Conservation (phyloP, 805 yeast genomes). For the Barnettozyma californica region DNA sequence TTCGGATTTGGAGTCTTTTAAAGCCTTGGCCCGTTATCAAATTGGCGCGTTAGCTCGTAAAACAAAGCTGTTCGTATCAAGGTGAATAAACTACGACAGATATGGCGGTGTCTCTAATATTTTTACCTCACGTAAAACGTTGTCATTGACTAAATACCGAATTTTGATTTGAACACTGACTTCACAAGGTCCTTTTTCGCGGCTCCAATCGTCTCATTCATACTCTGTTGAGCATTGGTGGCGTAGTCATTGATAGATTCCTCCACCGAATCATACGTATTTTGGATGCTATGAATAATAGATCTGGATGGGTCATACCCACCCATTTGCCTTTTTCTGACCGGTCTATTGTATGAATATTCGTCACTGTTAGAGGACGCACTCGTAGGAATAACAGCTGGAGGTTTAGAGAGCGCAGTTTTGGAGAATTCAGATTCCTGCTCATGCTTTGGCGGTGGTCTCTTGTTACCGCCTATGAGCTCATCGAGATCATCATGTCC, state of each 20-base stretch:
- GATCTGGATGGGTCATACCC: conserved; percentile 38
- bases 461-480: conserved; percentile 68
- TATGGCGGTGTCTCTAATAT: no score
- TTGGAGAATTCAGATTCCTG: conserved; percentile 62
- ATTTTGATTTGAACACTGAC: conserved; percentile 46
- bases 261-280: conserved; percentile 48
- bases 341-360: conserved; percentile 43
- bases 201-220: conserved; percentile 46
- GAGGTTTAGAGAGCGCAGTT: conserved; percentile 30
- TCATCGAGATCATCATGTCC: conserved; percentile 56
- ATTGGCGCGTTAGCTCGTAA: no score
- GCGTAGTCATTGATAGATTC: conserved; percentile 56
- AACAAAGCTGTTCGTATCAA: no score
- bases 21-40: no score
- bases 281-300: conserved; percentile 41
- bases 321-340: conserved; percentile 31
- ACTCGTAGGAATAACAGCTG: not conserved
- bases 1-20: not conserved
- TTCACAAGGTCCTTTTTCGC: conserved; percentile 46
- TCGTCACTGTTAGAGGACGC: conserved; percentile 17
- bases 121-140: not conserved
- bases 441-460: conserved; percentile 53
- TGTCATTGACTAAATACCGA: conserved; percentile 31
- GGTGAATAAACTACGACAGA: no score
- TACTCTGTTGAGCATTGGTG: conserved; percentile 43